Base-by-base conservation (phyloP, 345 rosid species). In the thale cress (Arabidopsis thaliana) region DNA sequence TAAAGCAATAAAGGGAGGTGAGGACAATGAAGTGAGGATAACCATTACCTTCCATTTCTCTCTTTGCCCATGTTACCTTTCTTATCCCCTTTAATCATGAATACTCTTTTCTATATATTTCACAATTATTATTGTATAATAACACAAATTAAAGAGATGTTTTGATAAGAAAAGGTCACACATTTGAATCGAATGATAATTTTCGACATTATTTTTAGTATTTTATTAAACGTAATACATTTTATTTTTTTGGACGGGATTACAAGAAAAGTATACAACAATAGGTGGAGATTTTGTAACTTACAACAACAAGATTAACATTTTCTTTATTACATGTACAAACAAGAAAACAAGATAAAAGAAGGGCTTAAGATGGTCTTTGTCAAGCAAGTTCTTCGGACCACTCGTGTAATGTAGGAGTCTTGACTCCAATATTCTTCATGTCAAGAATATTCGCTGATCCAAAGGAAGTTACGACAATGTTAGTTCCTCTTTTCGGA, bases 381-480 rank as follows among this genome's bases (percentile, higher is more conserved):
- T 8, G 30, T 72, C 65, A 66, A 67, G 72, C 65, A 42, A 20
- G 38, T 13, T 63, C 67, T 51, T 81, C 72, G 20, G 79, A 79
- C 95, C 97, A 91, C 58, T 91, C 92, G 66, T 81, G 81, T 51
- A 91, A 76, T 12, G 91, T 81, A 56, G 81, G 85, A 36, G 88
- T 79, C 34, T 83, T 79, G 56, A 89, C 89, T 60, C 93, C 95
- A 8, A 89, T 67, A 50, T 90, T 90, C 84, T 81, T 79, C 92
- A 88, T 91, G 91, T 93, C 98, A 7, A 75, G 75, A 36, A 93
- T 73, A 80, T 91, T 93, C 57, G 89, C 96, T 93, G 90, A 53
- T 79, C 75, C 75, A 72, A 78, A 16, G 34, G 3, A 78, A 12
- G 69, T 78, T 3, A 71, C 67, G 61, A 78, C 71, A 64, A 38